phyloP scores from a whole-genome alignment of 2,329 filamentous ascomycete genomes.

The Chaetomiaceae sp. region DNA sequence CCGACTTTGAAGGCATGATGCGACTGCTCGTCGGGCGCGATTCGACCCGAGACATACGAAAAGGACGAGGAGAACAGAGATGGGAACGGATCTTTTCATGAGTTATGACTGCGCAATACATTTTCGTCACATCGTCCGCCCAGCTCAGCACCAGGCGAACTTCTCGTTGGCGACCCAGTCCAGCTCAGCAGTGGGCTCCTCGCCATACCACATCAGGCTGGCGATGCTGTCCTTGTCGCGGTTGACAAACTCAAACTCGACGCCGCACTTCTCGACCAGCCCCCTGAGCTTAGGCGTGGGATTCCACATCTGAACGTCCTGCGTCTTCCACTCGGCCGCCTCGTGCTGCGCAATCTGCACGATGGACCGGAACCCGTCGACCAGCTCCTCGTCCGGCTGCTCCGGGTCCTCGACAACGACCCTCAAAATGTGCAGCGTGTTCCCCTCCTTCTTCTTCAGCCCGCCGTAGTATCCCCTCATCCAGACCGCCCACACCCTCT shows the following conservation, averaged over 20 bases:
- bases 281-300: constrained; percentile 53
- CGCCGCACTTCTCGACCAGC: constrained; percentile 43
- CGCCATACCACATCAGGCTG: constrained; percentile 67
- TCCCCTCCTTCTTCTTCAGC: constrained; percentile 50
- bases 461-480: constrained; percentile 60
- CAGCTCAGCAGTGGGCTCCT: constrained; percentile 46
- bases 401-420: constrained; percentile 59
- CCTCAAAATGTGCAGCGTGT: constrained; percentile 65
- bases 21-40: no score
- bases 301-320: constrained; percentile 78
- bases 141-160: constrained; percentile 66
- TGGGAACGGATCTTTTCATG: no score
- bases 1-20: no score
- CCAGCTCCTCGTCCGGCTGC: constrained; percentile 41
- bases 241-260: constrained; percentile 48
- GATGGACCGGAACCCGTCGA: constrained; percentile 56
- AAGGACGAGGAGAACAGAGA: no score
- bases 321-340: constrained; percentile 67
- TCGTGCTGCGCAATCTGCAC: constrained; percentile 64
- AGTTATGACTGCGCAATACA: no score
- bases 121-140: no score
- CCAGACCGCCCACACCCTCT: constrained; percentile 72
- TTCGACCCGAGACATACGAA: no score
- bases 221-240: constrained; percentile 65
- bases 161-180: constrained; percentile 76